A percentile compares a stretch with the other conserved stretches of the same genome.
These are phyloP conservation scores for Endoconidiophora laricicola DNA, from an alignment of 2,329 filamentous ascomycete species.

Conservation along the genomic window DNA sequence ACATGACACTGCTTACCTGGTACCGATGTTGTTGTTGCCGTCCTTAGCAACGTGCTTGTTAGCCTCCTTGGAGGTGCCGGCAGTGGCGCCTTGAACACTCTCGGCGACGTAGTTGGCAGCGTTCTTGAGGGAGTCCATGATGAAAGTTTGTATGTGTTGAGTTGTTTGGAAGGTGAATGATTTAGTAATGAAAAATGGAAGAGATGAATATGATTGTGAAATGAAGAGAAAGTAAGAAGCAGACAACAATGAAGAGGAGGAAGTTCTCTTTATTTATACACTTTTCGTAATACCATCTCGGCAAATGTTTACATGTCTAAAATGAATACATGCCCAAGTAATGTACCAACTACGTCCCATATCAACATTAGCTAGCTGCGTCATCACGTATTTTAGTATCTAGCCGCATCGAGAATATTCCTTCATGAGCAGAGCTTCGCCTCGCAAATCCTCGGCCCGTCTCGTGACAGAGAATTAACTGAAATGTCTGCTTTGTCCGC, in stretches of 20 bases:
- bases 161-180: constrained; percentile 14
- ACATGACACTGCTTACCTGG: constrained; percentile 28
- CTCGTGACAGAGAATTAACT: no score
- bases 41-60: constrained; percentile 57
- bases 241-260: background rate
- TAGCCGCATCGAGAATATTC: background rate
- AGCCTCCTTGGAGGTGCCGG: constrained; percentile 47
- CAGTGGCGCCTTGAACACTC: constrained; percentile 39
- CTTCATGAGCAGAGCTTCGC: no score
- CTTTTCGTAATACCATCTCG: background rate
- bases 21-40: constrained; percentile 31
- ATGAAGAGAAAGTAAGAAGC: background rate
- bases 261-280: background rate
- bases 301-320: no score
- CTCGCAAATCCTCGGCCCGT: no score
- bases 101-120: constrained; percentile 54
- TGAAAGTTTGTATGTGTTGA: constrained; percentile 18
- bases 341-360: background rate
- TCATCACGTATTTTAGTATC: background rate
- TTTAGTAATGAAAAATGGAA: constrained; percentile 13
- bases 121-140: constrained; percentile 40
- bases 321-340: background rate
- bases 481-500: no score
- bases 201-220: background rate
- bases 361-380: background rate